Evolutionary conservation across 1,139 yeast genomes (phyloP).

Genomic region (Candida freyschussii): DNA sequence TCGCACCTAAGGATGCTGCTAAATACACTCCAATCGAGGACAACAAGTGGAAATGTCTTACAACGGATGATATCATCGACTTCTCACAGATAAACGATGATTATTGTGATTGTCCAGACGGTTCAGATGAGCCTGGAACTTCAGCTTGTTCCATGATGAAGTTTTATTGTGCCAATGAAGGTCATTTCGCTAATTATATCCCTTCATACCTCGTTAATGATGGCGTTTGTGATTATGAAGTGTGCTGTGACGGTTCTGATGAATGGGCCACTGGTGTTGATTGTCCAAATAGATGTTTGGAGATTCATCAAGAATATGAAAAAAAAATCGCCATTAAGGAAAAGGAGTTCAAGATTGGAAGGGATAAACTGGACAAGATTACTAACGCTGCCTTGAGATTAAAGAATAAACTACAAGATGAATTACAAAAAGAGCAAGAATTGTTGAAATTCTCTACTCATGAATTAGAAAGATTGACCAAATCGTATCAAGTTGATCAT

Average conservation of each 20-base stretch:
- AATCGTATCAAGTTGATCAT: no score
- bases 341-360: constrained; percentile 15
- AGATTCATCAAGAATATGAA: constrained; percentile 36
- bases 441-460: constrained; percentile 14
- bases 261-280: constrained; percentile 45
- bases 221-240: constrained; percentile 86
- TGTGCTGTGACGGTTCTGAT: constrained; percentile 95
- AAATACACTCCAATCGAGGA: constrained; percentile 47
- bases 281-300: constrained; percentile 59
- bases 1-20: constrained; percentile 28
- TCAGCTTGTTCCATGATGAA: constrained; percentile 62
- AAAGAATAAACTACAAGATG: constrained; percentile 24
- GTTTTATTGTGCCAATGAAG: constrained; percentile 77
- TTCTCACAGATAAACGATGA: constrained; percentile 75
- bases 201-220: constrained; percentile 70
- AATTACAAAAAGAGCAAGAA: constrained; percentile 17
- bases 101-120: constrained; percentile 96
- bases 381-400: constrained; percentile 25
- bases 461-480: constrained; percentile 11
- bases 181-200: constrained; percentile 54
- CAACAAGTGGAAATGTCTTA: constrained; percentile 65
- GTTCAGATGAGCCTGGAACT: constrained; percentile 96
- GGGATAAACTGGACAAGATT: constrained; percentile 25
- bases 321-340: constrained; percentile 28
- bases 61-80: constrained; percentile 58